A percentile compares a stretch with the other conserved stretches of the same genome.
phyloP scores from a whole-genome alignment of 2,329 filamentous ascomycete species.

The Microdochium trichocladiopsis region DNA sequence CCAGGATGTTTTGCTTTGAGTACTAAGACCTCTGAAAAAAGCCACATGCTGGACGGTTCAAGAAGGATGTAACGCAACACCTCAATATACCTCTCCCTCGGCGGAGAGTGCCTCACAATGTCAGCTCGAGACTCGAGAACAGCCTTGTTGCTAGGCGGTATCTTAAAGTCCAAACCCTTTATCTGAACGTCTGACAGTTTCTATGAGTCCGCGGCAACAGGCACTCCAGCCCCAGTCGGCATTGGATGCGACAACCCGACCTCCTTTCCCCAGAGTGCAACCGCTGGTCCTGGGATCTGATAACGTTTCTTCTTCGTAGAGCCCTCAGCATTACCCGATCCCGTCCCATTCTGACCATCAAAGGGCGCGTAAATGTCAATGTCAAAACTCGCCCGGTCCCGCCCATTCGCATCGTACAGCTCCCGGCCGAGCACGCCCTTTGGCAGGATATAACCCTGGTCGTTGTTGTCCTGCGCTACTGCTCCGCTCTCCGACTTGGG shows the following conservation, averaged over 20 bases:
- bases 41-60: too few species aligned
- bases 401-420: slow-evolving; percentile 11
- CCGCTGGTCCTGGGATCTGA: slow-evolving; percentile 16
- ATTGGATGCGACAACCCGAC: slow-evolving; percentile 11
- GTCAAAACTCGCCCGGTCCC: slow-evolving; percentile 13
- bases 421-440: slow-evolving; percentile 12
- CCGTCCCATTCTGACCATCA: neutral
- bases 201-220: neutral
- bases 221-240: slow-evolving; percentile 11
- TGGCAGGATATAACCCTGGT: slow-evolving; percentile 3
- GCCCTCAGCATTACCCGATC: too few species aligned
- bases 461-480: too few species aligned
- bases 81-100: too few species aligned
- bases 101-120: too few species aligned
- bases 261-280: slow-evolving; percentile 7
- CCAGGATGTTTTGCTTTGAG: too few species aligned
- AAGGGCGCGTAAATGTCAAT: slow-evolving; percentile 13
- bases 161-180: too few species aligned
- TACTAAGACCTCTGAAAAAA: too few species aligned
- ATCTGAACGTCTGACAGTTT: neutral
- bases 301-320: slow-evolving; percentile 10
- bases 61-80: too few species aligned
- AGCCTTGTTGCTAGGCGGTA: too few species aligned
- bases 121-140: too few species aligned
- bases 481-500: neutral